Conservation (phyloP, 73 alveolate species). For the Paramecium caudatum region DNA sequence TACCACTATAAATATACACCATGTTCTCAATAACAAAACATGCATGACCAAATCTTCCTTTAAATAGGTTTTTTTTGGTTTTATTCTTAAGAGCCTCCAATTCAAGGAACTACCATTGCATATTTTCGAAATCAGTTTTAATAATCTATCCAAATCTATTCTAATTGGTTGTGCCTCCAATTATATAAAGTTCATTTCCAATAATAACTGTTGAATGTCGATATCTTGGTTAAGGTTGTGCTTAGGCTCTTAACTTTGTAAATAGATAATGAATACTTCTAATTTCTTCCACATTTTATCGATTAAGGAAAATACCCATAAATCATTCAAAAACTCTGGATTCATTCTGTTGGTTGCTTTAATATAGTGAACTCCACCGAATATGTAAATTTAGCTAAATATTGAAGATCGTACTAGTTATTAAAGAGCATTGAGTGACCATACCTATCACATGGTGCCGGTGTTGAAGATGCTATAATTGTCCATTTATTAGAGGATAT, state of each 20-base stretch:
- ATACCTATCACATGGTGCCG: slow-evolving; percentile 68
- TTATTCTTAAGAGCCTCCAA: slow-evolving; percentile 58
- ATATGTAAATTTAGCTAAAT: slow-evolving; percentile 48
- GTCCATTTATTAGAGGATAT: slow-evolving; percentile 54
- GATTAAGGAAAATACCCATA: slow-evolving; percentile 71
- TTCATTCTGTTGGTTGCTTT: slow-evolving; percentile 58
- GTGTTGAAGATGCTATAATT: background rate
- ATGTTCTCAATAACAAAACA: slow-evolving; percentile 56
- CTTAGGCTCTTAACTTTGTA: slow-evolving; percentile 31
- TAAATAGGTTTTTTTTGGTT: slow-evolving; percentile 65
- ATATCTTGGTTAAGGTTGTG: slow-evolving; percentile 72
- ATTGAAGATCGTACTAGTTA: slow-evolving; percentile 20
- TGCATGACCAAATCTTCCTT: slow-evolving; percentile 76
- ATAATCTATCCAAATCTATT: slow-evolving; percentile 69
- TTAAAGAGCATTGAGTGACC: slow-evolving; percentile 67
- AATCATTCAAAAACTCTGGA: slow-evolving; percentile 70
- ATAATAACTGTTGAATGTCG: slow-evolving; percentile 51
- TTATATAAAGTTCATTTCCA: slow-evolving; percentile 45
- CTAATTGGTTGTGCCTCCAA: slow-evolving; percentile 74
- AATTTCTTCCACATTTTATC: slow-evolving; percentile 72
- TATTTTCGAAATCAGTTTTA: slow-evolving; percentile 52
- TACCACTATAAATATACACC: slow-evolving; percentile 66
- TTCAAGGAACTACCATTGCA: slow-evolving; percentile 42
- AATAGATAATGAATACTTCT: background rate
- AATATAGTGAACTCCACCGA: slow-evolving; percentile 70